A percentile compares a stretch with the other conserved stretches of the same genome.
phyloP scores from a whole-genome alignment of 805 yeast species.

The Pichia phayaonensis region DNA sequence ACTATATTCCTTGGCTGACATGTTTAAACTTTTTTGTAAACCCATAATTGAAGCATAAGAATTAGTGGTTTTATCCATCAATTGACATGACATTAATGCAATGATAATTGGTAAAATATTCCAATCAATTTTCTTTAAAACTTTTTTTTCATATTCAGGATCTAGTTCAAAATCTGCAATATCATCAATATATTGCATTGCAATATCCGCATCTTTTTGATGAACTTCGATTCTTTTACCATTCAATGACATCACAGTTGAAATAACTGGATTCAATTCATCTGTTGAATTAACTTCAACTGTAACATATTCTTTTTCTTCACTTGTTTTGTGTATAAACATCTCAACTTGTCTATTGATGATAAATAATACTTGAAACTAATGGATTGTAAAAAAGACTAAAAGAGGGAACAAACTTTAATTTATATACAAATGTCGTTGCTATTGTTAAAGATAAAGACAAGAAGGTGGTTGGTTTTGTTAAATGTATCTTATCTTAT shows the following conservation, averaged over 20 bases:
- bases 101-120: constrained; percentile 28
- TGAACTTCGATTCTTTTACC: constrained; percentile 5
- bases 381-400: not conserved
- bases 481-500: not conserved
- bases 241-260: constrained; percentile 8
- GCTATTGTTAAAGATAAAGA: not conserved
- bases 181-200: constrained; percentile 5
- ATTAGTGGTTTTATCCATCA: constrained; percentile 36
- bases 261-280: constrained; percentile 7
- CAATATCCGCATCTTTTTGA: constrained; percentile 7
- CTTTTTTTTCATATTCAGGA: constrained; percentile 7
- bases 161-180: constrained; percentile 2
- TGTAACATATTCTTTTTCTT: not conserved
- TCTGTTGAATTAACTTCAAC: not conserved
- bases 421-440: not conserved
- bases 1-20: constrained; percentile 38
- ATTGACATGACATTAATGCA: constrained; percentile 22
- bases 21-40: constrained; percentile 30
- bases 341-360: not conserved
- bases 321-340: not conserved
- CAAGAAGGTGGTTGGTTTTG: not conserved
- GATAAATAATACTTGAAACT: not conserved
- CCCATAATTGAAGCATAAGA: constrained; percentile 42
- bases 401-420: not conserved
- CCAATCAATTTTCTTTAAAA: constrained; percentile 28